A percentile compares a stretch with the other conserved stretches of the same genome.
phyloP scores from a whole-genome alignment of 2,329 filamentous ascomycete genomes.

The Coniochaeta hoffmannii region DNA sequence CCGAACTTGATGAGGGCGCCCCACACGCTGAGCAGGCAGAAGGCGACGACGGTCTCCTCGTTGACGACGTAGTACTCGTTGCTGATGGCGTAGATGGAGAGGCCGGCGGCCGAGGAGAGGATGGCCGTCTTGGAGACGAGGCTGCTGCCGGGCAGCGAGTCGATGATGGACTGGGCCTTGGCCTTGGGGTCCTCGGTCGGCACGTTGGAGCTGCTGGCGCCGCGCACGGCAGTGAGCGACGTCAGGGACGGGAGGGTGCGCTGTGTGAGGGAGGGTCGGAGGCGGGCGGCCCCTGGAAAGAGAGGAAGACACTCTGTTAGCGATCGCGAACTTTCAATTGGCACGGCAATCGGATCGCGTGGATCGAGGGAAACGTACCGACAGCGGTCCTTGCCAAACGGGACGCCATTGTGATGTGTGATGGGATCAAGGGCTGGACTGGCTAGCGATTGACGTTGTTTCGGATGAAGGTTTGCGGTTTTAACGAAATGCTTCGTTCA shows the following conservation, averaged over 20 bases:
- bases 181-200: constrained; percentile 86
- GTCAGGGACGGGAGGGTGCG: constrained; percentile 69
- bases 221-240: constrained; percentile 57
- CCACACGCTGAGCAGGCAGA: constrained; percentile 92
- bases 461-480: constrained; percentile 34
- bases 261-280: constrained; percentile 73
- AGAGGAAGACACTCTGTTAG: constrained; percentile 16
- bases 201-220: constrained; percentile 59
- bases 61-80: constrained; percentile 99
- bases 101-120: constrained; percentile 83
- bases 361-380: constrained; percentile 57
- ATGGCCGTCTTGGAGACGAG: constrained; percentile 95
- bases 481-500: constrained; percentile 33
- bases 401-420: constrained; percentile 84
- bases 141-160: constrained; percentile 85
- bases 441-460: constrained; percentile 30
- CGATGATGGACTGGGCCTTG: constrained; percentile 93
- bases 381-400: constrained; percentile 92
- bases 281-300: constrained; percentile 90
- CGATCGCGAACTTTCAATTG: constrained; percentile 11
- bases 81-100: constrained; percentile 92
- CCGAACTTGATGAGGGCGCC: constrained; percentile 86
- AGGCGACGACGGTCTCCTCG: constrained; percentile 92
- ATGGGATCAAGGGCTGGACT: constrained; percentile 39
- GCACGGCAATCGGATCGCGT: constrained; percentile 19